phyloP scores from a whole-genome alignment of 2,329 filamentous ascomycete species.

The Diaporthe helianthi region DNA sequence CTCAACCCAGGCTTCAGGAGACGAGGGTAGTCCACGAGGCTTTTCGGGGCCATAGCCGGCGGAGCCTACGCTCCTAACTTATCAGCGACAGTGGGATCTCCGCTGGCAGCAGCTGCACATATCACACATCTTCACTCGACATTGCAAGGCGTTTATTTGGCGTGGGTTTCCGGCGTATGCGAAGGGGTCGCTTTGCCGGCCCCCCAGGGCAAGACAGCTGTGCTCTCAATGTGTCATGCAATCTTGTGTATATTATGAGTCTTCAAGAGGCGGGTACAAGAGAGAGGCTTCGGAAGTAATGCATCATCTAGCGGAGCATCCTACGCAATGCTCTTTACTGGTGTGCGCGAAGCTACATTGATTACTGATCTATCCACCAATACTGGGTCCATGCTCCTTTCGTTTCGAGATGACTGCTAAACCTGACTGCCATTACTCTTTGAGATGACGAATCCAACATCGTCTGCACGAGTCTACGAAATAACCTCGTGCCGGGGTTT shows the following conservation, averaged over 20 bases:
- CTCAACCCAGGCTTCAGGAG: background rate
- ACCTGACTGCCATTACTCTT: background rate
- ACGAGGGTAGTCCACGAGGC: background rate
- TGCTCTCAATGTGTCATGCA: conserved; percentile 17
- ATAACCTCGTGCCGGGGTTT: too few species aligned
- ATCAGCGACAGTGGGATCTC: background rate
- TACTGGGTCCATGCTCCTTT: background rate
- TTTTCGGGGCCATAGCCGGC: background rate
- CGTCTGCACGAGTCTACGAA: background rate
- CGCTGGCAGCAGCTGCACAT: conserved; percentile 28
- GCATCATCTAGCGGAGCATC: background rate
- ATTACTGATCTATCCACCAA: too few species aligned
- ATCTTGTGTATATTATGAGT: conserved; percentile 29
- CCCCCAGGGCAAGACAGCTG: conserved; percentile 19
- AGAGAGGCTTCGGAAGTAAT: background rate
- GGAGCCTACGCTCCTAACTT: background rate
- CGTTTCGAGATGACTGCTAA: background rate
- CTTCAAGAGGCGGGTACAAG: background rate
- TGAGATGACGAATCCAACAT: background rate
- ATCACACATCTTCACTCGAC: conserved; percentile 35
- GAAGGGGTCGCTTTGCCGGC: background rate
- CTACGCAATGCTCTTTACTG: too few species aligned
- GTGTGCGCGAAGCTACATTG: background rate
- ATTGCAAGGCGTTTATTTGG: conserved; percentile 34
- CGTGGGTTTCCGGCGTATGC: conserved; percentile 3